Evolutionary conservation across 208 protist genomes (phyloP).

Genomic region (Leishmania tarentolae): DNA sequence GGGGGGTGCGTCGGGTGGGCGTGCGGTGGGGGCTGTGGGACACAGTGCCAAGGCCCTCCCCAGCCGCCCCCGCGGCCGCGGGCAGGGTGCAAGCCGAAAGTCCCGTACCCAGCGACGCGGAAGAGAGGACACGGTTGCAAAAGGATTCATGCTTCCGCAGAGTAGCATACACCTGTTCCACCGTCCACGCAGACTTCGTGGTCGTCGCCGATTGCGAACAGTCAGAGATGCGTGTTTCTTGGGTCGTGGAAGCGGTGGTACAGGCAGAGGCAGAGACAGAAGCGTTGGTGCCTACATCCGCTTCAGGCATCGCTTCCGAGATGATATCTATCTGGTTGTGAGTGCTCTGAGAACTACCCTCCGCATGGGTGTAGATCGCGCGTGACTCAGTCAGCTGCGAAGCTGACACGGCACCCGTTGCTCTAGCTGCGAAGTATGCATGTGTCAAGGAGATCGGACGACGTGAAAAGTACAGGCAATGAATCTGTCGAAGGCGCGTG

Average conservation of each 20-base stretch:
- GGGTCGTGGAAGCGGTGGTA: not conserved
- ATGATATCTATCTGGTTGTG: not conserved
- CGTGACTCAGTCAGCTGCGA: not conserved
- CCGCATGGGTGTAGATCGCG: not conserved
- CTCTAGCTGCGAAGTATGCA: not conserved
- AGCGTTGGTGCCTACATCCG: not conserved
- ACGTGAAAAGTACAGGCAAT: constrained; percentile 6
- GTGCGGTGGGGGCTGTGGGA: constrained; percentile 2
- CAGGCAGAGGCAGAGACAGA: not conserved
- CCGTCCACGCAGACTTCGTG: constrained; percentile 7
- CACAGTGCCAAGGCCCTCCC: not conserved
- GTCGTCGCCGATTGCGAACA: not conserved
- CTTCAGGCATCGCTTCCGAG: not conserved
- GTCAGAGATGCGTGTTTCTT: not conserved
- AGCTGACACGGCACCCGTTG: not conserved
- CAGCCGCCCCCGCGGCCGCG: not conserved
- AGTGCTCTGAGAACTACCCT: not conserved
- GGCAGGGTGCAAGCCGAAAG: not conserved
- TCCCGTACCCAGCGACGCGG: constrained; percentile 2
- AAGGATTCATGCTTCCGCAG: constrained; percentile 13
- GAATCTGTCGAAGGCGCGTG: constrained; percentile 5
- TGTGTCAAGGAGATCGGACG: constrained; percentile 5
- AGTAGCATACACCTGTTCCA: constrained; percentile 19
- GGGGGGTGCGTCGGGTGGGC: not conserved
- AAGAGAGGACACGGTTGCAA: constrained; percentile 16